These are phyloP conservation scores for Fusarium secorum DNA, from an alignment of 2,329 filamentous ascomycete genomes.

Conservation along the genomic window DNA sequence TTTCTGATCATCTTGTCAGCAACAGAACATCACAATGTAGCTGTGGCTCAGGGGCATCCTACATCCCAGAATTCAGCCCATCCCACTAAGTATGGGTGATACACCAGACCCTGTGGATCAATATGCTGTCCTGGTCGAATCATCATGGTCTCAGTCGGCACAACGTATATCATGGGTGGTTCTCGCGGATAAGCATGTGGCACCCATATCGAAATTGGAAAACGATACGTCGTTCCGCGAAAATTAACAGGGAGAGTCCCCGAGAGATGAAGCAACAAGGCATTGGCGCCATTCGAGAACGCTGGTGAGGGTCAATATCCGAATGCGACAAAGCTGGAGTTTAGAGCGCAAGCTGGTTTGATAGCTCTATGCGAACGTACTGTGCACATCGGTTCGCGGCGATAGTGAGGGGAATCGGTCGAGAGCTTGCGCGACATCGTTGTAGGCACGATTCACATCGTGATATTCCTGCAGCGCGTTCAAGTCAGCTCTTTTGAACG, in stretches of 20 bases:
- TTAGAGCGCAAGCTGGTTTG: constrained; percentile 15
- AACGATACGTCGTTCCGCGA: constrained; percentile 86
- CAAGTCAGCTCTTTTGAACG: constrained; percentile 9
- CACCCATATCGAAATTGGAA: constrained; percentile 92
- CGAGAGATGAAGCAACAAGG: constrained; percentile 83
- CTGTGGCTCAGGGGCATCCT: constrained; percentile 46
- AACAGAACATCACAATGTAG: not conserved
- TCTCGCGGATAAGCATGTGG: constrained; percentile 89
- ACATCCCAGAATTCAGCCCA: constrained; percentile 94
- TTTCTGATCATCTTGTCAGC: constrained; percentile 61
- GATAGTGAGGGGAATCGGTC: constrained; percentile 80
- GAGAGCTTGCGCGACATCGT: constrained; percentile 85
- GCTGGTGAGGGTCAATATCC: constrained; percentile 58
- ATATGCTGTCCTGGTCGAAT: constrained; percentile 95
- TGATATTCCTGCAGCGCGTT: constrained; percentile 77
- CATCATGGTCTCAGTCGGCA: constrained; percentile 85
- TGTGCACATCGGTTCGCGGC: constrained; percentile 93
- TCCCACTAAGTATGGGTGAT: constrained; percentile 92
- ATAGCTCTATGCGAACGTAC: constrained; percentile 59
- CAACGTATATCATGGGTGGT: constrained; percentile 87
- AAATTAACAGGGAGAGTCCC: constrained; percentile 93
- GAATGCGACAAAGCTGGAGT: constrained; percentile 8
- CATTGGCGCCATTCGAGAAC: constrained; percentile 86
- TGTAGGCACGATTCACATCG: constrained; percentile 91
- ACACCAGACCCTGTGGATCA: constrained; percentile 89